phyloP scores from a whole-genome alignment of 2,329 filamentous ascomycete genomes.

The Fusarium virguliforme region DNA sequence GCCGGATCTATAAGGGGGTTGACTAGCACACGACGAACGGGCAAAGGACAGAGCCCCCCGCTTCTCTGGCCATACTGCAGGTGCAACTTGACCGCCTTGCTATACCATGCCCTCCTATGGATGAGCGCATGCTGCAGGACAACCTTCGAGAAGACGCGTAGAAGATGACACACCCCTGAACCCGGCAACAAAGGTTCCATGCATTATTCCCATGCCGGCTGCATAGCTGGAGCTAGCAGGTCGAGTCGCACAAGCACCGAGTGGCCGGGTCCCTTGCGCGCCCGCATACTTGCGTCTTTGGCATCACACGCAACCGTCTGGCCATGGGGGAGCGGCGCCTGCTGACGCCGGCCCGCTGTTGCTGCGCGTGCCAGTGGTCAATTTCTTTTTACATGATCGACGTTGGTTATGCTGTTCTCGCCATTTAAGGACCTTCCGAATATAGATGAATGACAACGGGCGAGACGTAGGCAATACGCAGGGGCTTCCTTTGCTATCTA shows the following conservation, averaged over 20 bases:
- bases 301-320: background rate
- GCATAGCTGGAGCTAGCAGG: background rate
- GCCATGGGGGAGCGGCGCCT: background rate
- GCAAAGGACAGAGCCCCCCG: background rate
- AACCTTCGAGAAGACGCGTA: background rate
- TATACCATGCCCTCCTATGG: background rate
- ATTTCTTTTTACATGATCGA: background rate
- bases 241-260: constrained; percentile 2
- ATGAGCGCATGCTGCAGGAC: background rate
- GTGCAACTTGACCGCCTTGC: background rate
- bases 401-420: constrained; percentile 2
- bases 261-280: background rate
- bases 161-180: background rate
- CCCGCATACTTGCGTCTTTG: constrained; percentile 4
- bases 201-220: constrained; percentile 2
- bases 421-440: background rate
- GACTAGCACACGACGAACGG: background rate
- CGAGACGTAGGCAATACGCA: background rate
- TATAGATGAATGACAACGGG: background rate
- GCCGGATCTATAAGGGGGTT: constrained; percentile 2
- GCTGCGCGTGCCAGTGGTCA: background rate
- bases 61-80: background rate
- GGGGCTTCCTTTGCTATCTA: background rate
- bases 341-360: background rate
- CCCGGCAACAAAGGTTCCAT: background rate